Percentiles rank a stretch among this genome's conserved stretches.
These are phyloP conservation scores for Incumbomyces delicatus DNA, from an alignment of 2,329 filamentous ascomycete species.

Conservation along the genomic window DNA sequence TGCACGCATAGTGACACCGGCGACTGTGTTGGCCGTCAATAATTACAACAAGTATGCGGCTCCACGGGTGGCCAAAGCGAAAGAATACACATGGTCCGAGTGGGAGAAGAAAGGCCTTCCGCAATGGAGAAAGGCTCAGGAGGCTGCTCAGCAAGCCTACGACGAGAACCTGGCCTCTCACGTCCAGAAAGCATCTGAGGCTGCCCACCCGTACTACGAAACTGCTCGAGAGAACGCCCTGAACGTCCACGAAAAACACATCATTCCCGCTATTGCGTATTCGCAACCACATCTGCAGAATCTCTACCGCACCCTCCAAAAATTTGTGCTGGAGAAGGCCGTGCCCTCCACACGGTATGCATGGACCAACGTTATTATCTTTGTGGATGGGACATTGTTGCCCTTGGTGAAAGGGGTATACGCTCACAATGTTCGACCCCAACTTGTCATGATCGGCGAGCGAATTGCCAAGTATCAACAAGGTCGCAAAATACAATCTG, in stretches of 20 bases:
- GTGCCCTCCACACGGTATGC: slow-evolving; percentile 63
- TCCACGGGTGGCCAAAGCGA: slow-evolving; percentile 59
- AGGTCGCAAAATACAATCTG: slow-evolving; percentile 52
- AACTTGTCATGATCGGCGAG: slow-evolving; percentile 84
- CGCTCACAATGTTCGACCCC: slow-evolving; percentile 86
- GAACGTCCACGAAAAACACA: slow-evolving; percentile 59
- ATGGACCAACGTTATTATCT: slow-evolving; percentile 58
- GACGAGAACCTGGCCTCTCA: slow-evolving; percentile 62
- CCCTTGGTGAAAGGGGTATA: slow-evolving; percentile 73
- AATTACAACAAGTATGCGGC: slow-evolving; percentile 61
- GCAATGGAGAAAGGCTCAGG: slow-evolving; percentile 56
- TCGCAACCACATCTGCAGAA: slow-evolving; percentile 63
- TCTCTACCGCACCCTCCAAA: slow-evolving; percentile 56
- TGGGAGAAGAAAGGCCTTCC: slow-evolving; percentile 76
- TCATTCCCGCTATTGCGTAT: slow-evolving; percentile 68
- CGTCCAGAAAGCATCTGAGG: slow-evolving; percentile 50
- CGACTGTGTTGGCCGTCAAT: slow-evolving; percentile 51
- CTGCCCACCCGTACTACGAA: slow-evolving; percentile 62
- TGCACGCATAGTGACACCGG: slow-evolving; percentile 57
- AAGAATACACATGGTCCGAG: slow-evolving; percentile 56
- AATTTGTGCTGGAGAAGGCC: slow-evolving; percentile 58
- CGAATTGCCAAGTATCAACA: slow-evolving; percentile 59
- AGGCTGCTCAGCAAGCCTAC: slow-evolving; percentile 56
- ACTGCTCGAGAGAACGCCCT: slow-evolving; percentile 52
- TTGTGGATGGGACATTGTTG: slow-evolving; percentile 69